A percentile compares a stretch with the other conserved stretches of the same genome.
These are phyloP conservation scores for Coemansia sp. DNA, from an alignment of 192 early-diverging fungal species.

Conservation along the genomic window DNA sequence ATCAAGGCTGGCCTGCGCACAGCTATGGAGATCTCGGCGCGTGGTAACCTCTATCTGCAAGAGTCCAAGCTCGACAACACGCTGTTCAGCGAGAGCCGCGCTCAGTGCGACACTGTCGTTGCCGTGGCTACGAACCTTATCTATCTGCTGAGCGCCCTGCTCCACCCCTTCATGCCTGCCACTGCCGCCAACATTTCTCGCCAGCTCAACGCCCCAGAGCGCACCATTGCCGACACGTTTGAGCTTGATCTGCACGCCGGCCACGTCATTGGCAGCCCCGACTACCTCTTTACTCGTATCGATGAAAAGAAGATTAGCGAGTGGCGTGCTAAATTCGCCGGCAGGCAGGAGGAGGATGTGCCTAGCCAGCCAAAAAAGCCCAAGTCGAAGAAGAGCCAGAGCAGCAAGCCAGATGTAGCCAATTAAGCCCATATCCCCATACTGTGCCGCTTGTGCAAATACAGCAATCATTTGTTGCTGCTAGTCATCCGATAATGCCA, in stretches of 20 bases:
- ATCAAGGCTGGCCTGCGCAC: constrained; percentile 75
- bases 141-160: constrained; percentile 82
- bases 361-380: constrained; percentile 2
- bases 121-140: constrained; percentile 79
- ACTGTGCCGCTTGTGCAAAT: neutral
- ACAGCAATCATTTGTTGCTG: neutral
- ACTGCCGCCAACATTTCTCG: constrained; percentile 74
- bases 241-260: constrained; percentile 73
- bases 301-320: constrained; percentile 81
- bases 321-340: constrained; percentile 79
- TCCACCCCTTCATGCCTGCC: constrained; percentile 92
- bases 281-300: constrained; percentile 90
- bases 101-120: constrained; percentile 85
- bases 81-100: constrained; percentile 73
- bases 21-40: constrained; percentile 93
- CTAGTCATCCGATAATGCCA: too few species aligned
- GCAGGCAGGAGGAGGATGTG: constrained; percentile 27
- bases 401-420: constrained; percentile 2
- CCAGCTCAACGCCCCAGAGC: constrained; percentile 81
- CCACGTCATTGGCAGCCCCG: constrained; percentile 81
- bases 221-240: constrained; percentile 76
- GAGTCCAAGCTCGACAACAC: constrained; percentile 89
- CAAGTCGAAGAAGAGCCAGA: constrained; percentile 12
- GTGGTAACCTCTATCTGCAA: constrained; percentile 94
- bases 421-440: neutral